Conservation (phyloP, 2,329 filamentous ascomycete species). For the Hypocrella siamensis region DNA sequence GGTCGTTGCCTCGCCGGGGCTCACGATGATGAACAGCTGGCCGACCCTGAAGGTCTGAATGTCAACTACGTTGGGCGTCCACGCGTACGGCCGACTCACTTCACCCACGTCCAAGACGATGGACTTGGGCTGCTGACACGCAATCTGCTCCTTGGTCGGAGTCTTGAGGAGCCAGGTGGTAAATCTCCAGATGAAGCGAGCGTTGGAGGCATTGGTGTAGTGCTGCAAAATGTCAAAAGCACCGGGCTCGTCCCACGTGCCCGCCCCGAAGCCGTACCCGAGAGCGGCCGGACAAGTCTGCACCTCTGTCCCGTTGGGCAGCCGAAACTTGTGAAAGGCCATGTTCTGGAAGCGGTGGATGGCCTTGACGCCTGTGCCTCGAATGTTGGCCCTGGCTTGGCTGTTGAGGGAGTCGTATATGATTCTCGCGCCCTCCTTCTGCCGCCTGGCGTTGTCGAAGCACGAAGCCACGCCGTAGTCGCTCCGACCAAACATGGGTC, state of each 20-base stretch:
- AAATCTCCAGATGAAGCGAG: constrained; percentile 62
- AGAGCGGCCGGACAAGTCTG: constrained; percentile 72
- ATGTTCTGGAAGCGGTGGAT: constrained; percentile 75
- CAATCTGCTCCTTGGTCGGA: constrained; percentile 51
- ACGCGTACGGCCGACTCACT: constrained; percentile 58
- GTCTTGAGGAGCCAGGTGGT: constrained; percentile 55
- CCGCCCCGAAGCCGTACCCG: constrained; percentile 79
- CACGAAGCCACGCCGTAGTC: constrained; percentile 63
- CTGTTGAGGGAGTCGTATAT: constrained; percentile 35
- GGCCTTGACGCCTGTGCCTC: constrained; percentile 52
- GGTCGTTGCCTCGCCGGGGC: constrained; percentile 74
- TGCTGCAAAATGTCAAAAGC: constrained; percentile 83
- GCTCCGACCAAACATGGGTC: constrained; percentile 47
- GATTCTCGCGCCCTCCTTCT: constrained; percentile 40
- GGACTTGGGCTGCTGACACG: constrained; percentile 68
- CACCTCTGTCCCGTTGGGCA: constrained; percentile 55
- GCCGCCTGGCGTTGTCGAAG: constrained; percentile 55
- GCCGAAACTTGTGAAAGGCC: constrained; percentile 52
- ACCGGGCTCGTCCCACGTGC: constrained; percentile 78
- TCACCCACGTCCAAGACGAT: constrained; percentile 78
- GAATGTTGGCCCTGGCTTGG: constrained; percentile 31
- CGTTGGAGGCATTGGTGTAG: constrained; percentile 50
- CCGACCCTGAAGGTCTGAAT: constrained; percentile 72
- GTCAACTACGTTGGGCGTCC: constrained; percentile 81
- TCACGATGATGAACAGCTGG: constrained; percentile 72